These are phyloP conservation scores for Saccharum spontaneum DNA, from an alignment of 176 grass and related monocot genomes.

Conservation along the genomic window DNA sequence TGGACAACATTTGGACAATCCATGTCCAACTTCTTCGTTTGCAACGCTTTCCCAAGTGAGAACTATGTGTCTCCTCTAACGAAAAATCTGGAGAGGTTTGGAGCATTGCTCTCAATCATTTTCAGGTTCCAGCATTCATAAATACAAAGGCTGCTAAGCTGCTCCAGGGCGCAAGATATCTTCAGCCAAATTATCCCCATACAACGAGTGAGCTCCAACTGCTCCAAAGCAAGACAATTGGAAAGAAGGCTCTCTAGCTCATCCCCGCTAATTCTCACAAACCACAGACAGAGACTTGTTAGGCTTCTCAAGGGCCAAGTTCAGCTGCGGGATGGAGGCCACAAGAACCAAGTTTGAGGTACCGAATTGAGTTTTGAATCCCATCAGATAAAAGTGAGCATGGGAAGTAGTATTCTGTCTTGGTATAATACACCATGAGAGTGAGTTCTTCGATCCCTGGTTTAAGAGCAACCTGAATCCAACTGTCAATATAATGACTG, in stretches of 20 bases:
- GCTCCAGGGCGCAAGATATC: slow-evolving; percentile 6
- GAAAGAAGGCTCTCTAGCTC: slow-evolving; percentile 2
- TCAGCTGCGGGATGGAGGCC: background rate
- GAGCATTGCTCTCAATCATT: slow-evolving; percentile 17
- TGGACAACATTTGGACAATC: background rate
- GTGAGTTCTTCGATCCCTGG: too few species aligned
- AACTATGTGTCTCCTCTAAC: background rate
- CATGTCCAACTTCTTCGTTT: background rate
- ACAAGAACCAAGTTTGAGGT: background rate
- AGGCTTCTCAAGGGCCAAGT: background rate
- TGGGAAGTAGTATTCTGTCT: too few species aligned
- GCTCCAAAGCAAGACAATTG: background rate
- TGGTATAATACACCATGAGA: too few species aligned
- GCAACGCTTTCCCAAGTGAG: background rate
- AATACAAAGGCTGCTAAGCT: background rate
- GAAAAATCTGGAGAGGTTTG: slow-evolving; percentile 1
- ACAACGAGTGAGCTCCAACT: background rate
- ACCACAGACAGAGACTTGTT: background rate
- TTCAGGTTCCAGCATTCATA: background rate
- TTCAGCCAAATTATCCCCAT: background rate
- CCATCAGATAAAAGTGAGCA: too few species aligned
- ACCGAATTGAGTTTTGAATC: background rate
- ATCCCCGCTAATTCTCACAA: background rate
- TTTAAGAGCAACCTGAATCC: too few species aligned
- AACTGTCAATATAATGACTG: too few species aligned